Evolutionary conservation across 108 stramenopile species (phyloP).

Genomic region (Nitzschia sp.): DNA sequence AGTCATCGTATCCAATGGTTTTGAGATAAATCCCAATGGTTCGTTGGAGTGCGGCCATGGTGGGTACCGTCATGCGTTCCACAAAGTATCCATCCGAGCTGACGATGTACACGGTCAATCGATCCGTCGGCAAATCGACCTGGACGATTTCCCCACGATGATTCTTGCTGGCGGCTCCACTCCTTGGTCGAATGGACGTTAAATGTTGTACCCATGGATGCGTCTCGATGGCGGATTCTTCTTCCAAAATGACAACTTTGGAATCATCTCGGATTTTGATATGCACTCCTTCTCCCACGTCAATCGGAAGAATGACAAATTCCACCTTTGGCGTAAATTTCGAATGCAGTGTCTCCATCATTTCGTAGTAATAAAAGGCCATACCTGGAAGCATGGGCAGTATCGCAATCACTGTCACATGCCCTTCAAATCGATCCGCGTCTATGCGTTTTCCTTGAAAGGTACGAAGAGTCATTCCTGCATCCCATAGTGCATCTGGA

Average conservation of each 20-base stretch:
- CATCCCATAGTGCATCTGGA: constrained; percentile 26
- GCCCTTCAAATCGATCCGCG: constrained; percentile 32
- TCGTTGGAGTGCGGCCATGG: constrained; percentile 27
- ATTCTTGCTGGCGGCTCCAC: constrained; percentile 19
- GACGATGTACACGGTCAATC: constrained; percentile 29
- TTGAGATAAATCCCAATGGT: constrained; percentile 23
- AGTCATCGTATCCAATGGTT: constrained; percentile 29
- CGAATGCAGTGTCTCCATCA: constrained; percentile 35
- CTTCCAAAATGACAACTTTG: constrained; percentile 33
- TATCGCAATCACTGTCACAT: constrained; percentile 19
- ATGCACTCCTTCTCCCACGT: constrained; percentile 20
- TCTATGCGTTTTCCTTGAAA: constrained; percentile 12
- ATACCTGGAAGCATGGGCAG: constrained; percentile 29
- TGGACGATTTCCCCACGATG: constrained; percentile 9
- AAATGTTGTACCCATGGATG: constrained; percentile 31
- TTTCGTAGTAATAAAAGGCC: constrained; percentile 34
- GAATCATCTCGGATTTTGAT: constrained; percentile 3
- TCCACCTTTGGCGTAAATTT: constrained; percentile 21
- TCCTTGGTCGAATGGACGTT: constrained; percentile 22
- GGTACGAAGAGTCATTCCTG: constrained; percentile 16
- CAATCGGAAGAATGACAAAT: constrained; percentile 36
- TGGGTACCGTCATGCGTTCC: constrained; percentile 29
- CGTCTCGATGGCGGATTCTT: constrained; percentile 21
- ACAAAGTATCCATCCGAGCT: constrained; percentile 39
- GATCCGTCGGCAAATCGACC: constrained; percentile 24